Conservation (phyloP, 441 rosid species). For the Brassica balearica region DNA sequence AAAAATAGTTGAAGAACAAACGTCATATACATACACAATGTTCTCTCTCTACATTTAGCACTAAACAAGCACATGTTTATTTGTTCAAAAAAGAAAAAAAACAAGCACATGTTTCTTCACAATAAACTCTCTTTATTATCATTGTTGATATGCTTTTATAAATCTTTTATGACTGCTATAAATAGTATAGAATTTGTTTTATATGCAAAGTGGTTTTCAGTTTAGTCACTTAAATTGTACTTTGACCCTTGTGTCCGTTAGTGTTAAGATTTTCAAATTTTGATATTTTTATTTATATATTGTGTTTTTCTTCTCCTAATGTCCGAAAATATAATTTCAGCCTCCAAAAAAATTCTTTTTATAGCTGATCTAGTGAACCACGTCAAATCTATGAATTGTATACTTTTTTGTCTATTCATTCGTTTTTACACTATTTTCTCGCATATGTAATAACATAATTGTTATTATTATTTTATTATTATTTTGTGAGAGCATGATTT, state of each 20-base stretch:
- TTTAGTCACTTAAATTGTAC: neutral
- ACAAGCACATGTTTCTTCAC: conserved; percentile 1
- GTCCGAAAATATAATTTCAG: too few species aligned
- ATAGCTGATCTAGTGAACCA: too few species aligned
- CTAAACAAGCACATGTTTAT: neutral
- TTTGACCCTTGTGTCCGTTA: neutral
- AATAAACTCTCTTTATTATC: neutral
- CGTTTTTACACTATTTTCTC: too few species aligned
- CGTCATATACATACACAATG: neutral
- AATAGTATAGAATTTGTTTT: neutral
- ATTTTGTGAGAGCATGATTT: too few species aligned
- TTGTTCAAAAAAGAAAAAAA: neutral
- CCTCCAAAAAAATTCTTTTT: too few species aligned
- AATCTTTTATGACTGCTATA: neutral
- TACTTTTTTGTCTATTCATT: too few species aligned
- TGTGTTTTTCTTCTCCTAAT: too few species aligned
- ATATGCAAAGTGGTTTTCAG: neutral
- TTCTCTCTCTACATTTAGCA: neutral
- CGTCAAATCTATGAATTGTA: too few species aligned
- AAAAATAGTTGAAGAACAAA: neutral
- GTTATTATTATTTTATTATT: too few species aligned
- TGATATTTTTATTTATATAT: too few species aligned
- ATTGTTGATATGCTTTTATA: neutral
- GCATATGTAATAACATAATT: too few species aligned
- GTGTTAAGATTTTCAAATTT: neutral